Evolutionary conservation across 192 early-diverging fungal genomes (phyloP).

Genomic region (Backusella circina): DNA sequence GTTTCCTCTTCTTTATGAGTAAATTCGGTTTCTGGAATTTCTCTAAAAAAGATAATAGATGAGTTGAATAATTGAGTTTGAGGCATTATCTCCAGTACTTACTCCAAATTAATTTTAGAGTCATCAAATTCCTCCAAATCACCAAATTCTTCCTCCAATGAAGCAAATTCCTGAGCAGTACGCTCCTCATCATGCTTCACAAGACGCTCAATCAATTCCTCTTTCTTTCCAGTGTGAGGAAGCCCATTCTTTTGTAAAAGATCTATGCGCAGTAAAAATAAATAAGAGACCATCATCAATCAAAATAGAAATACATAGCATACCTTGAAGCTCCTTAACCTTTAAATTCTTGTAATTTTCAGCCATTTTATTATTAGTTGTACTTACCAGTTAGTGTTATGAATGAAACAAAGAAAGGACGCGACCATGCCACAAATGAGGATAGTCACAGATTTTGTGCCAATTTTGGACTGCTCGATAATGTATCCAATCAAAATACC

Average conservation of each 20-base stretch:
- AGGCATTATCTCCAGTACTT: neutral
- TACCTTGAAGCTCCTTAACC: slow-evolving; percentile 52
- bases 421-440: neutral
- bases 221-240: slow-evolving; percentile 61
- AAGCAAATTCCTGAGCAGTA: slow-evolving; percentile 32
- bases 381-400: neutral
- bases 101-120: slow-evolving; percentile 32
- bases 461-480: neutral
- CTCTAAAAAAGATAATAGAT: neutral
- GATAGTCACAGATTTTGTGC: neutral
- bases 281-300: neutral
- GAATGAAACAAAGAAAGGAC: slow-evolving; percentile 11
- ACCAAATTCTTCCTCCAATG: slow-evolving; percentile 27
- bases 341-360: slow-evolving; percentile 41
- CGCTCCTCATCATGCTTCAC: slow-evolving; percentile 49
- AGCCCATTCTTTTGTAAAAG: slow-evolving; percentile 49
- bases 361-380: slow-evolving; percentile 6
- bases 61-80: neutral
- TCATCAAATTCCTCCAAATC: slow-evolving; percentile 36
- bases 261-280: slow-evolving; percentile 22
- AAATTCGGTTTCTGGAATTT: slow-evolving; percentile 8
- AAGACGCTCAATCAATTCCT: slow-evolving; percentile 59
- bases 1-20: neutral
- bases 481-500: neutral
- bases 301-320: neutral